Base-by-base conservation (phyloP, 2,329 filamentous ascomycete species). In the Beauveria rudraprayagi region DNA sequence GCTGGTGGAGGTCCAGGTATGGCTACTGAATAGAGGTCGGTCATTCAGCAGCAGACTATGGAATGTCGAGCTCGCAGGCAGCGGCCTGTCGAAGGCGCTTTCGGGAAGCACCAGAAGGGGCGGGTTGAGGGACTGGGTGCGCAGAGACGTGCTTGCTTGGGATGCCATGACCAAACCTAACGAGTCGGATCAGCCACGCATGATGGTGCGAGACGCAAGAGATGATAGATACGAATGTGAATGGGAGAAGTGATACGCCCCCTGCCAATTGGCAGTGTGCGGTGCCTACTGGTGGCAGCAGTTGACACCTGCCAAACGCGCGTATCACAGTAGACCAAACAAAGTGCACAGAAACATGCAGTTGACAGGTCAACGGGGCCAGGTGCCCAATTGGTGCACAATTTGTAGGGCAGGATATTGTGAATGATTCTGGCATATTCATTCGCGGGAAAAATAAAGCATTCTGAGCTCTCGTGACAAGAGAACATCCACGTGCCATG, bases 1-100 rank as follows among this genome's bases (percentile, higher is more conserved):
- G 61, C 79, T 83, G 47, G 80, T 82, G 19, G 81, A 80, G 0
- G 81, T 79, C 84, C 84, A 86, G 3, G 81, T 85, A 47, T 77
- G 79, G 67, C 80, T 84, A 64, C 74, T 80, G 57, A 60, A 60
- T 1, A 54, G 57, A 40, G 50, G 58, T 19, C 58, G 50, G 14
- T 55, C 58, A 22, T 54, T 60, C 11, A 54, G 58, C 28, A 48
- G 14, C 43, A 58, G 26, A 34, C 50, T 50, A 30, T 58, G 50
- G 16, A 60, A 55, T 2, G 61, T 59, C 28, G 61, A 59, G 44
- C 56, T 59, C 16, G 40, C n/a, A 9, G 56, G 61, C 10, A 55
- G 48, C 6, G 55, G 56, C 19, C 26, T 26, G 26, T 50, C 41
- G 24, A 60, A 60, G 5, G 40, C 37, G 40, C 37, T 61, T 22